Base-by-base conservation (phyloP, 306 rosid species). In the Parietaria judaica region DNA sequence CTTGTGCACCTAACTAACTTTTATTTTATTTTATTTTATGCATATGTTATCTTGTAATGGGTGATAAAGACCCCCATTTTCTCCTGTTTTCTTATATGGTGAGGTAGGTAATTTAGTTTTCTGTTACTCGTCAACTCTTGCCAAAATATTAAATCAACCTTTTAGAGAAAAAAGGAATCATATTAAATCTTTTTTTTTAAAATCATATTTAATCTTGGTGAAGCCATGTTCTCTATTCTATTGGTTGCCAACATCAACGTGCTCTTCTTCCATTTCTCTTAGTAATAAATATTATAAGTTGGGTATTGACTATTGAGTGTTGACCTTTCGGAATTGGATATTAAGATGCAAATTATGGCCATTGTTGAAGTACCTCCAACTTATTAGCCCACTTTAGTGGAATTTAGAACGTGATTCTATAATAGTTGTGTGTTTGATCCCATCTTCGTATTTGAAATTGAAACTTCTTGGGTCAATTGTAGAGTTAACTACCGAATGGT, bases 201-300 rank as follows among this genome's bases (percentile, higher is more conserved):
- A 23, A 23, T 2, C 31, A 23, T 23, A 23, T 23, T 23, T 23
- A 50, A 37, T 57, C 44, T 11, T 14, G n/a, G 39, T 15, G 4
- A 8, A 17, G 35, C n/a, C 49, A 15, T 43, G 63, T 8, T 59
- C 63, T 59, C 45, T 3, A 8, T n/a, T n/a, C n/a, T n/a, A n/a
- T 60, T 49, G 10, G 50, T 43, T 60, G 11, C 72, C 72, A 47
- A 68, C 73, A 44, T 60, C 47, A 44, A 60, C 4, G 65, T 69
- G 67, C 47, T 11, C 61, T 57, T 57, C 47, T 34, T 37, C 31
- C 31, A 23, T 31, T 7, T 67, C 38, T 16, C 31, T 0, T 3
- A 36, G 15, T 52, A 14, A 53, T 37, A 14, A 9, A 41, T 52
- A 59, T 51, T 58, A 38, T 17, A 53, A 9, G 34, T 39, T 60